Conservation (phyloP, 2,329 filamentous ascomycete species). For the Diaporthe aspalathi region DNA sequence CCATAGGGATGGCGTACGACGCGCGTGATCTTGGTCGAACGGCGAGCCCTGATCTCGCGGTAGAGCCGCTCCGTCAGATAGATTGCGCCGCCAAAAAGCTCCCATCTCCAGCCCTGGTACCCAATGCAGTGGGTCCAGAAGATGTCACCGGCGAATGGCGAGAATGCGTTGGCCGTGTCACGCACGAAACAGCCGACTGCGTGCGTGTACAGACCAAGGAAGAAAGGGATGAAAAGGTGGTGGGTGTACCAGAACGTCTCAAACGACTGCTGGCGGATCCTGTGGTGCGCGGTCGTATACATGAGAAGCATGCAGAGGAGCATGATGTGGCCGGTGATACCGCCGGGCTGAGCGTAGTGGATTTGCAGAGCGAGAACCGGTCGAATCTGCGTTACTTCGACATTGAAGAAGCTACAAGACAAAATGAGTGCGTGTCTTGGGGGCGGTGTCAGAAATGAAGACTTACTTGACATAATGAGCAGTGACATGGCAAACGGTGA, state of each 20-base stretch:
- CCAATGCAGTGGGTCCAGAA: slow-evolving; percentile 97
- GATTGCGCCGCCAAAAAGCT: slow-evolving; percentile 84
- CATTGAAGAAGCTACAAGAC: slow-evolving; percentile 83
- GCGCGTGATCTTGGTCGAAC: slow-evolving; percentile 89
- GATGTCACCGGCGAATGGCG: slow-evolving; percentile 82
- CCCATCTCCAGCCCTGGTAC: slow-evolving; percentile 98
- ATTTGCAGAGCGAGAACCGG: slow-evolving; percentile 86
- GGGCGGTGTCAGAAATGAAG: not conserved
- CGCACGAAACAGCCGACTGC: slow-evolving; percentile 97
- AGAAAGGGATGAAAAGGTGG: slow-evolving; percentile 96
- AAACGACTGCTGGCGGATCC: slow-evolving; percentile 95
- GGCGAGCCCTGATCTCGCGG: slow-evolving; percentile 86
- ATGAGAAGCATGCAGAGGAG: slow-evolving; percentile 98
- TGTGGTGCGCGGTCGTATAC: slow-evolving; percentile 93
- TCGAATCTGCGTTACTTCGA: slow-evolving; percentile 86
- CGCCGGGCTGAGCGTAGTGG: slow-evolving; percentile 89
- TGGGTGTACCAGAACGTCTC: slow-evolving; percentile 99
- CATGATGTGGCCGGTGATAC: slow-evolving; percentile 97
- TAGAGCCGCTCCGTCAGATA: slow-evolving; percentile 92
- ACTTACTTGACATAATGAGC: slow-evolving; percentile 94
- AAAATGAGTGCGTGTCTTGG: not conserved
- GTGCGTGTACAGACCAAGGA: slow-evolving; percentile 94
- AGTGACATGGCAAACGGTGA: slow-evolving; percentile 79
- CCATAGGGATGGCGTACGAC: slow-evolving; percentile 96
- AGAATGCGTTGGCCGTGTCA: slow-evolving; percentile 76